A percentile compares a stretch with the other conserved stretches of the same genome.
Evolutionary conservation across 257 asterid genomes (phyloP).

Genomic region (Solanum corneliomulleri): DNA sequence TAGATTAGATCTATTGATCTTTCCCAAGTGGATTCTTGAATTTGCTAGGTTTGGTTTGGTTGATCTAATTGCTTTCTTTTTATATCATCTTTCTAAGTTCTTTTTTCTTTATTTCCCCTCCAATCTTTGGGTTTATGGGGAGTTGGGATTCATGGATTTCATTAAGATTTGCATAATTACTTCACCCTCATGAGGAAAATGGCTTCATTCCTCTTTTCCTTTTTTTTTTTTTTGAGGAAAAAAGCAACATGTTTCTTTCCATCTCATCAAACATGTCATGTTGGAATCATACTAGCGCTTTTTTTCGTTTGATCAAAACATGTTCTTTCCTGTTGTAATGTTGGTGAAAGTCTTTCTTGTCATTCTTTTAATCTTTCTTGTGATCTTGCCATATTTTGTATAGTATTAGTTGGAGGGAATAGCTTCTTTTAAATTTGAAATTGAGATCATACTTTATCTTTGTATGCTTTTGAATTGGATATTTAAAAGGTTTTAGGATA

Average conservation of each 20-base stretch:
- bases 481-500: neutral
- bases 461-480: neutral
- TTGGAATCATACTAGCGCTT: neutral
- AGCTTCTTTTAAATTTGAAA: neutral
- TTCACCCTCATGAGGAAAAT: neutral
- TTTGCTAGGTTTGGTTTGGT: neutral
- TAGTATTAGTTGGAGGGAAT: neutral
- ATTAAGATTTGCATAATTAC: neutral
- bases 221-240: neutral
- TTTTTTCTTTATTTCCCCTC: neutral
- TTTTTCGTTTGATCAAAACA: neutral
- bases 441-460: neutral
- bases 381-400: neutral
- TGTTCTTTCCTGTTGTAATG: neutral
- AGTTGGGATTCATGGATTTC: neutral
- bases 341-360: neutral
- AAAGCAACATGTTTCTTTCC: neutral
- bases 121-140: neutral
- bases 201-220: neutral
- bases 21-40: neutral
- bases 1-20: neutral
- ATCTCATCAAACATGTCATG: neutral
- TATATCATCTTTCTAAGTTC: neutral
- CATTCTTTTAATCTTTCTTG: neutral
- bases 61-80: neutral